Conservation (phyloP, 345 rosid genomes). For the Salix koriyanagi region DNA sequence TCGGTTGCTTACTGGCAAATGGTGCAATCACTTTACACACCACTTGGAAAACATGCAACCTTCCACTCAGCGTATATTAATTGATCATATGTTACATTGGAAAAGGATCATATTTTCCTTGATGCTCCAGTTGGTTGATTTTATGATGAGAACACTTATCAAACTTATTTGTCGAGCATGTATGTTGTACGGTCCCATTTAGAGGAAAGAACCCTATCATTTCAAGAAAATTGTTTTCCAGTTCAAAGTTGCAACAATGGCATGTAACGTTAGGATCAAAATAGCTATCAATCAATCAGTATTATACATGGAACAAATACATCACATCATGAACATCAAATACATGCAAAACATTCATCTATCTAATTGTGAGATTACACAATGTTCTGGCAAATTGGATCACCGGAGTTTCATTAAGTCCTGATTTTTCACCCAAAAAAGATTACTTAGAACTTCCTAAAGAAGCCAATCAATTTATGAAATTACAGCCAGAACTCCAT, state of each 20-base stretch:
- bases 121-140: not conserved
- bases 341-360: not conserved
- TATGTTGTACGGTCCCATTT: too few species aligned
- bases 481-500: too few species aligned
- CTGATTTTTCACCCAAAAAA: not conserved
- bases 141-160: too few species aligned
- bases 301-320: not conserved
- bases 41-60: conserved; percentile 56
- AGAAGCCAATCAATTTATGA: too few species aligned
- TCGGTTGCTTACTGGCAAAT: conserved; percentile 60
- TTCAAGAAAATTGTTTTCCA: too few species aligned
- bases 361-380: not conserved
- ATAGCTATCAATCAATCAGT: too few species aligned
- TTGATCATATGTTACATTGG: not conserved
- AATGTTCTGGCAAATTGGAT: not conserved
- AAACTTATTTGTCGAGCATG: too few species aligned
- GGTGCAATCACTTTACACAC: conserved; percentile 36
- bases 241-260: too few species aligned
- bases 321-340: not conserved
- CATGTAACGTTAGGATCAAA: too few species aligned
- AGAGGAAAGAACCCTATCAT: too few species aligned
- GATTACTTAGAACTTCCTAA: too few species aligned
- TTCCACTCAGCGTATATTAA: not conserved
- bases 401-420: not conserved
- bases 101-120: not conserved